phyloP scores from a whole-genome alignment of 768 basidiomycete genomes.

The Cystofilobasidium ferigula region DNA sequence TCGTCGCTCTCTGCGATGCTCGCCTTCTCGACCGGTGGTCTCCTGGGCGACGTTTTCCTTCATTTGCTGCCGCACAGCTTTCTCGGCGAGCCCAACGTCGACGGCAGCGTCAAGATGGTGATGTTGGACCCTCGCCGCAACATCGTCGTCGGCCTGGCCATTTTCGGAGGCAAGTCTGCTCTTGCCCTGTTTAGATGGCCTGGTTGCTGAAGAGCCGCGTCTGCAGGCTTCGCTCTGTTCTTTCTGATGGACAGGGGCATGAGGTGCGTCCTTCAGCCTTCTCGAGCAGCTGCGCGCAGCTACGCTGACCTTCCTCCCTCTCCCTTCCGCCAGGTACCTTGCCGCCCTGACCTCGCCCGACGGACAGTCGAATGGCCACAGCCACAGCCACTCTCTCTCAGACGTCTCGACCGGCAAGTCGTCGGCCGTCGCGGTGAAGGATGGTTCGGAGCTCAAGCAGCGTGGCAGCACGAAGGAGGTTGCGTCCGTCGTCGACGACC shows the following conservation, averaged over 20 bases:
- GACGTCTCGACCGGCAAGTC: slow-evolving; percentile 31
- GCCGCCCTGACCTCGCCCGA: slow-evolving; percentile 37
- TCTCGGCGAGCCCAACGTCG: slow-evolving; percentile 67
- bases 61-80: slow-evolving; percentile 86
- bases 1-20: slow-evolving; percentile 88
- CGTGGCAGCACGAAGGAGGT: background rate
- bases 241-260: slow-evolving; percentile 82
- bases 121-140: slow-evolving; percentile 85
- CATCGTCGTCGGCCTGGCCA: slow-evolving; percentile 70
- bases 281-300: no score
- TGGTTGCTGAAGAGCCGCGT: slow-evolving; percentile 46
- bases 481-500: no score
- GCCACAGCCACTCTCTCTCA: slow-evolving; percentile 52
- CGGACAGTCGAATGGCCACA: slow-evolving; percentile 52
- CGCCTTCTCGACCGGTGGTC: slow-evolving; percentile 63
- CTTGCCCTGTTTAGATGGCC: slow-evolving; percentile 87
- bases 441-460: background rate
- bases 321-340: slow-evolving; percentile 12
- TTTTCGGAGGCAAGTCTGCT: slow-evolving; percentile 73
- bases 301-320: no score
- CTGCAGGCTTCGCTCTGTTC: slow-evolving; percentile 61
- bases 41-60: slow-evolving; percentile 84
- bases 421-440: background rate
- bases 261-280: slow-evolving; percentile 58
- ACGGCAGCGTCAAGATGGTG: slow-evolving; percentile 59